Percentiles rank a stretch among this genome's conserved stretches.
These are phyloP conservation scores for Conticribra guillardii DNA, from an alignment of 108 stramenopile species.

Conservation along the genomic window DNA sequence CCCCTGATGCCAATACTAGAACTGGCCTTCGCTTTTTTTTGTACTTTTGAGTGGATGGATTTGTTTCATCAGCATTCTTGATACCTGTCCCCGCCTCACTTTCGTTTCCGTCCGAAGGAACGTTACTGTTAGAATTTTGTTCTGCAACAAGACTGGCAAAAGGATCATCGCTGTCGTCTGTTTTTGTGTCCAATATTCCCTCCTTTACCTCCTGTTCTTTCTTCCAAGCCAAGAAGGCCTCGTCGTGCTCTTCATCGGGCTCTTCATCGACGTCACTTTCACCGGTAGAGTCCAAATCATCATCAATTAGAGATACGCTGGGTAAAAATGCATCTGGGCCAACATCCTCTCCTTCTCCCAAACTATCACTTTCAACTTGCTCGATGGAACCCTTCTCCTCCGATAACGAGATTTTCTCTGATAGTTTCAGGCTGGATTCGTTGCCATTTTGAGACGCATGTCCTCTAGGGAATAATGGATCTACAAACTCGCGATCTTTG, in stretches of 20 bases:
- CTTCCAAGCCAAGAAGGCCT: constrained; percentile 40
- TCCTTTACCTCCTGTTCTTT: constrained; percentile 18
- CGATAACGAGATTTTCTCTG: background rate
- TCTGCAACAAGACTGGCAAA: background rate
- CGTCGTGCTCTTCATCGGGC: constrained; percentile 38
- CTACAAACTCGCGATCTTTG: constrained; percentile 76
- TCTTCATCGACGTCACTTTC: constrained; percentile 33
- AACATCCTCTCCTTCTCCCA: constrained; percentile 19
- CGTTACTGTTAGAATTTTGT: background rate
- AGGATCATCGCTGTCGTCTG: background rate
- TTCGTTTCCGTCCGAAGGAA: too few species aligned
- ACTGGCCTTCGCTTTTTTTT: constrained; percentile 54
- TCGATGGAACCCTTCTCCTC: background rate
- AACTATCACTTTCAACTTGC: too few species aligned
- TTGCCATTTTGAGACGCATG: too few species aligned
- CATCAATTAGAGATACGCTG: constrained; percentile 25
- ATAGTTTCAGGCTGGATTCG: background rate
- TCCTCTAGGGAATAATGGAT: constrained; percentile 65
- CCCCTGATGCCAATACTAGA: constrained; percentile 62
- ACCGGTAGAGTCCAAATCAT: constrained; percentile 27
- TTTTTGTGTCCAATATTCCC: constrained; percentile 1
- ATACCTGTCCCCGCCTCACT: too few species aligned
- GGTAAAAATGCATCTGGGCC: constrained; percentile 39
- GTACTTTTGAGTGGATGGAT: constrained; percentile 15
- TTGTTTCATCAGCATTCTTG: background rate